These are phyloP conservation scores for Colletotrichum limetticola DNA, from an alignment of 2,329 filamentous ascomycete species.

Conservation along the genomic window DNA sequence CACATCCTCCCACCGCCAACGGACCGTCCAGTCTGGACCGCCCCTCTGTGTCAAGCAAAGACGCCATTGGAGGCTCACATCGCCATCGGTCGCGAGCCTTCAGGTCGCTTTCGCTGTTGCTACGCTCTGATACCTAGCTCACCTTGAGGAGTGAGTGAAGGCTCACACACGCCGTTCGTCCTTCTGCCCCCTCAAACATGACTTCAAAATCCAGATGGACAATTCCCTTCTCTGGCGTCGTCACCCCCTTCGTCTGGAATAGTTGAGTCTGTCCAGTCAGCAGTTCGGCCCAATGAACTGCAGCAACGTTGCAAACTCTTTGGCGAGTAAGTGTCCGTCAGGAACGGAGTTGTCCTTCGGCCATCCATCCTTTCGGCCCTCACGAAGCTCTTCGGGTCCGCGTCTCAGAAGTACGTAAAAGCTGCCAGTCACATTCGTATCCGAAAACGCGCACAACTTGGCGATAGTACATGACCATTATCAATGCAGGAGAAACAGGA, in stretches of 20 bases:
- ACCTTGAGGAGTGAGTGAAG: not conserved
- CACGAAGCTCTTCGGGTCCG: not conserved
- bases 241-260: not conserved
- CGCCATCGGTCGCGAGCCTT: not conserved
- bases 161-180: not conserved
- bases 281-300: not conserved
- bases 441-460: not conserved
- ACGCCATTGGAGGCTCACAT: not conserved
- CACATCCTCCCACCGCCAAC: not conserved
- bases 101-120: not conserved
- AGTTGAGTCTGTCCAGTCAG: not conserved
- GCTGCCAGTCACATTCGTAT: slow-evolving; percentile 5
- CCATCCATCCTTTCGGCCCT: not conserved
- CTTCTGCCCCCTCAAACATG: not conserved
- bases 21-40: not conserved
- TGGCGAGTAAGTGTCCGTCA: not conserved
- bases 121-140: not conserved
- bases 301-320: not conserved
- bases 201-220: not conserved
- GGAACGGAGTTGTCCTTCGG: not conserved
- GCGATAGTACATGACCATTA: not conserved
- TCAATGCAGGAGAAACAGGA: not conserved
- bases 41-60: not conserved
- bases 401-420: not conserved
- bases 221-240: not conserved